Base-by-base conservation (phyloP, 2,329 filamentous ascomycete genomes). In the Ilyonectria destructans region DNA sequence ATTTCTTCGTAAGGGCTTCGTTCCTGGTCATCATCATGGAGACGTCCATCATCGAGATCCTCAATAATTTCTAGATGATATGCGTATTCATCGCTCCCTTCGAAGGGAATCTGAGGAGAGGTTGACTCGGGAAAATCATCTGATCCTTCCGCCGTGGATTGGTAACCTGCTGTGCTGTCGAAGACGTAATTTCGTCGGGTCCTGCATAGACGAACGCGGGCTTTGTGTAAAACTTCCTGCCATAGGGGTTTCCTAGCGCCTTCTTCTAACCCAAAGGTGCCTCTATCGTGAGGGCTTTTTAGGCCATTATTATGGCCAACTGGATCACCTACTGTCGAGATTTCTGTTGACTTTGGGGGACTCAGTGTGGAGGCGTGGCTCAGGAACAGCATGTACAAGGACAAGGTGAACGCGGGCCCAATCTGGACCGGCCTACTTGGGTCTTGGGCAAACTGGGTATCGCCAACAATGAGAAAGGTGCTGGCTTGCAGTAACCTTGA, bases 141-240 rank as follows among this genome's bases (percentile, higher is more conserved):
- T 13, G 49, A 19, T 45, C 26, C 43, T 40, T 62, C 31, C 8
- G n/a, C n/a, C 21, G n/a, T 51, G 48, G 67, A 57, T 26, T 58
- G 64, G 46, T 68, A 76, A 6, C 74, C 74, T 51, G 49, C 40
- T 26, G 54, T 69, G 29, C 65, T 70, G 61, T 76, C 72, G 52
- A 76, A 76, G 19, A 67, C 62, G 37, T 68, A 68, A 31, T 70
- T 65, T 17, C 45, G 55, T 91, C 92, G 74, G 1, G 93, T 88
- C 55, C 95, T 88, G 74, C 92, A 88, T 12, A 99, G 85, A 65
- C 95, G 94, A 13, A 98, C 90, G 45, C 91, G 89, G 19, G 95
- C 93, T 80, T 98, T 99, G 83, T 98, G 95, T 68, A 98, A 91
- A 46, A 97, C 95, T 79, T 99, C 96, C 78, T 98, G 96, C 96